These are phyloP conservation scores for Talaromyces rugulosus DNA, from an alignment of 2,329 filamentous ascomycete genomes.

Conservation along the genomic window DNA sequence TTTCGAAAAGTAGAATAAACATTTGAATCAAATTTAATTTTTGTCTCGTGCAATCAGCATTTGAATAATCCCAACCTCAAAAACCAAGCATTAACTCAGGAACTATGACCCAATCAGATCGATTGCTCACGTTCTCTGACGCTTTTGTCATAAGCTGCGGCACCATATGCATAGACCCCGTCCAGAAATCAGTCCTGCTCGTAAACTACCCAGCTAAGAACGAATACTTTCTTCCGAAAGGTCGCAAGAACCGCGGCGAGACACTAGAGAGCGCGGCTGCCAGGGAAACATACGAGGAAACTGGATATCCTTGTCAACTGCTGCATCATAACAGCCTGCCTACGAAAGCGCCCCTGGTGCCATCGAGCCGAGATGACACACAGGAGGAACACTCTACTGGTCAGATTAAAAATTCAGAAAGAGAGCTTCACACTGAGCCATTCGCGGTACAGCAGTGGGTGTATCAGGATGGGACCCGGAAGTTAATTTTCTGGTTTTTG, in stretches of 20 bases:
- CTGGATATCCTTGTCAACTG: constrained; percentile 9
- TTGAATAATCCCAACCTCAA: background rate
- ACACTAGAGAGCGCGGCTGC: constrained; percentile 19
- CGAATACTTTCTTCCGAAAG: constrained; percentile 23
- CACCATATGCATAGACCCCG: constrained; percentile 16
- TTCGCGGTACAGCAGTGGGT: constrained; percentile 7
- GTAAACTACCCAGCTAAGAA: constrained; percentile 11
- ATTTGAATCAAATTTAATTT: background rate
- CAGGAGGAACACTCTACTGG: background rate
- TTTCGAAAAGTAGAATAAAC: background rate
- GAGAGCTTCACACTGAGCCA: constrained; percentile 5
- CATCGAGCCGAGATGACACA: background rate
- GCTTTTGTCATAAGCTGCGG: constrained; percentile 17
- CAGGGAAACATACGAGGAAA: constrained; percentile 25
- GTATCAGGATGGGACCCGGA: constrained; percentile 3
- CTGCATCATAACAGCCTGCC: constrained; percentile 3
- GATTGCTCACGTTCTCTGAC: constrained; percentile 6
- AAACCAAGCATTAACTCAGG: background rate
- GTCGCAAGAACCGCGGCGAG: constrained; percentile 23
- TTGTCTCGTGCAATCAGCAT: background rate
- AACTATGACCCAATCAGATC: background rate
- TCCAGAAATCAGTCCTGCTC: constrained; percentile 12
- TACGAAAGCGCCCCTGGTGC: background rate
- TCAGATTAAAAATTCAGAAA: background rate
- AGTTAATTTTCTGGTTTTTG: constrained; percentile 18